Evolutionary conservation across 2,329 filamentous ascomycete species (phyloP).

Genomic region (Thelonectria rubi): DNA sequence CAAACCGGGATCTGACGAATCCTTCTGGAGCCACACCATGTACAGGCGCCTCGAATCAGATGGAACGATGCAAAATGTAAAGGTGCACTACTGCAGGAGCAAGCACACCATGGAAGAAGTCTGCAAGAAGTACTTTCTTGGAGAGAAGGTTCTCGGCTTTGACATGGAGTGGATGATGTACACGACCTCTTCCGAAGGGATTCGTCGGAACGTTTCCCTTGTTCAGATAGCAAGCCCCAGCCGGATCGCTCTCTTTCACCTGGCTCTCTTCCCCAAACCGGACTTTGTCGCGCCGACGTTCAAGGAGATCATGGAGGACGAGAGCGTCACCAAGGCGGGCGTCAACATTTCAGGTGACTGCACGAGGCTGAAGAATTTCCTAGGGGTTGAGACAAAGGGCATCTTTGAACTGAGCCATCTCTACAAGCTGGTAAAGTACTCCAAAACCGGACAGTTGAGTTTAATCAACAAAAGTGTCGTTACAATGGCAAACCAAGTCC

Average conservation of each 20-base stretch:
- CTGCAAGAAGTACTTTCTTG: constrained; percentile 69
- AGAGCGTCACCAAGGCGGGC: constrained; percentile 76
- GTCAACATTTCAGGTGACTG: constrained; percentile 78
- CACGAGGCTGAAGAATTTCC: constrained; percentile 71
- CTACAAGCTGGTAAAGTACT: constrained; percentile 78
- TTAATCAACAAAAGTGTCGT: constrained; percentile 74
- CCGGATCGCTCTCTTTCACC: constrained; percentile 82
- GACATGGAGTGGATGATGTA: constrained; percentile 84
- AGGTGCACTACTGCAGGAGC: constrained; percentile 80
- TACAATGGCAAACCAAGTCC: constrained; percentile 73
- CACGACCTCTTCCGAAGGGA: constrained; percentile 55
- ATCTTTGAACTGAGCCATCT: constrained; percentile 86
- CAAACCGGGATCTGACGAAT: constrained; percentile 53
- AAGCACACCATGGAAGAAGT: constrained; percentile 73
- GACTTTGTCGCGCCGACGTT: constrained; percentile 77
- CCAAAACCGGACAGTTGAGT: constrained; percentile 57
- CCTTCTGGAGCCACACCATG: constrained; percentile 74
- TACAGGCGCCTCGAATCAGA: constrained; percentile 64
- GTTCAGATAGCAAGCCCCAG: constrained; percentile 84
- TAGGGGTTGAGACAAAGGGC: constrained; percentile 71
- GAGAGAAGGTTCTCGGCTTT: constrained; percentile 80
- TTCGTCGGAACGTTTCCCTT: constrained; percentile 78
- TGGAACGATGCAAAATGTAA: constrained; percentile 62
- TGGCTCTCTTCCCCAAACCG: constrained; percentile 68
- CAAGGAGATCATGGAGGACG: constrained; percentile 75